A percentile compares a stretch with the other conserved stretches of the same genome.
phyloP scores from a whole-genome alignment of 1,139 yeast genomes.

The Williopsis jadinii region DNA sequence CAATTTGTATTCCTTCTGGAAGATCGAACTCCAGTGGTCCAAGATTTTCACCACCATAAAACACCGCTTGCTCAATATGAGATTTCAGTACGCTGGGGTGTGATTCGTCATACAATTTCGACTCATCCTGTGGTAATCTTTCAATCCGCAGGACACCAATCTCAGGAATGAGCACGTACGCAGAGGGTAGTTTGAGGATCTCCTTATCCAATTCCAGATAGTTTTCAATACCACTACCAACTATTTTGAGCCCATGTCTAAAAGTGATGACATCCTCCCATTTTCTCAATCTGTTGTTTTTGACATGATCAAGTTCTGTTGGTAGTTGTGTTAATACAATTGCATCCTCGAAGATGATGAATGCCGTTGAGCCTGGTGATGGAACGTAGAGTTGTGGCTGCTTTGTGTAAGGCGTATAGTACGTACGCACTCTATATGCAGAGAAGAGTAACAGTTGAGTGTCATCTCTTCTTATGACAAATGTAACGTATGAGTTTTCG shows the following conservation, averaged over 20 bases:
- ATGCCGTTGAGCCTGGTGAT: slow-evolving; percentile 53
- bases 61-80: slow-evolving; percentile 77
- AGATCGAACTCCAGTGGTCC: slow-evolving; percentile 52
- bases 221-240: slow-evolving; percentile 56
- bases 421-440: slow-evolving; percentile 47
- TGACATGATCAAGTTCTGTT: slow-evolving; percentile 36
- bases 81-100: slow-evolving; percentile 37
- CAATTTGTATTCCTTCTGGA: slow-evolving; percentile 33
- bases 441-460: slow-evolving; percentile 54
- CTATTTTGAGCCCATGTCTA: slow-evolving; percentile 42
- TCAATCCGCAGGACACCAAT: slow-evolving; percentile 64
- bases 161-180: slow-evolving; percentile 49
- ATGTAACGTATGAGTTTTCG: slow-evolving; percentile 39
- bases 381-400: slow-evolving; percentile 55
- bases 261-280: slow-evolving; percentile 77
- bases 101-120: slow-evolving; percentile 9
- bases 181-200: slow-evolving; percentile 30
- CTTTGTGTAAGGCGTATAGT: slow-evolving; percentile 25
- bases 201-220: slow-evolving; percentile 16
- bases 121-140: slow-evolving; percentile 19
- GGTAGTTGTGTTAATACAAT: slow-evolving; percentile 62
- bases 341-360: slow-evolving; percentile 53
- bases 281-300: slow-evolving; percentile 36
- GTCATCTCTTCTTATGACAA: slow-evolving; percentile 46
- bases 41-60: slow-evolving; percentile 27